Evolutionary conservation across 495 filamentous ascomycete species (phyloP), one percentile per base, ranked within the genome.

Genomic region (Aspergillus steynii): DNA sequence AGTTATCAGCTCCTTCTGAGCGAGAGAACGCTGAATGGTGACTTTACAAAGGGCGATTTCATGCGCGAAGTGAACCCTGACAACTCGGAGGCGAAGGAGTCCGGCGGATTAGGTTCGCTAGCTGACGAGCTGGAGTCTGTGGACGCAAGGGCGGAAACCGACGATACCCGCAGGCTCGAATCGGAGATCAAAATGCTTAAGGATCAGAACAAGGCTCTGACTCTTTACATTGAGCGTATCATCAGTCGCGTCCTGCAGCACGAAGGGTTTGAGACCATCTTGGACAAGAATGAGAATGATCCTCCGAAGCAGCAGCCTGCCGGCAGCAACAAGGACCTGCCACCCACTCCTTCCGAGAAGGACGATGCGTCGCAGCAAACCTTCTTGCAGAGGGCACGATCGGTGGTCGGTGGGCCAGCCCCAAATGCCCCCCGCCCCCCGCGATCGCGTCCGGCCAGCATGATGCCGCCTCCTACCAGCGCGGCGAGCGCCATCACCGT

Each of bases 211-310:
- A 99, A 97, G 73, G 95, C 95, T 49, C 77, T 98, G 62, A 96
- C 93, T 2, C 82, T 97, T 34, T 99, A 99, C 74, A 97, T 99
- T 74, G 96, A 97, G 82, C 94, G 92, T 69, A 97, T 99, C 71
- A 97, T 99, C 68, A 93, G 92, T 72, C 89, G 95, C 26, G 84
- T 99, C 20, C 81, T 99, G 46, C 89, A 95, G 67, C 91, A 97
- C 77, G 90, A 97, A 67, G 93, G 93, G 52, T 97, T 96, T 56
- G 95, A 99, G 72, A 84, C 88, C 61, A 93, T 99, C 52, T 82
- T 98, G 49, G 79, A 81, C 56, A 72, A 73, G 61, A 79, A 79
- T 52, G 92, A 96, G 73, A 90, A 92, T 67, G 81, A 74, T 42
- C 60, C 65, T 52, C 66, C 66, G 45, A 60, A 55, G 29, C 63